A percentile compares a stretch with the other conserved stretches of the same genome.
Conservation (phyloP, 306 rosid genomes). For the Cicer cuneatum region DNA sequence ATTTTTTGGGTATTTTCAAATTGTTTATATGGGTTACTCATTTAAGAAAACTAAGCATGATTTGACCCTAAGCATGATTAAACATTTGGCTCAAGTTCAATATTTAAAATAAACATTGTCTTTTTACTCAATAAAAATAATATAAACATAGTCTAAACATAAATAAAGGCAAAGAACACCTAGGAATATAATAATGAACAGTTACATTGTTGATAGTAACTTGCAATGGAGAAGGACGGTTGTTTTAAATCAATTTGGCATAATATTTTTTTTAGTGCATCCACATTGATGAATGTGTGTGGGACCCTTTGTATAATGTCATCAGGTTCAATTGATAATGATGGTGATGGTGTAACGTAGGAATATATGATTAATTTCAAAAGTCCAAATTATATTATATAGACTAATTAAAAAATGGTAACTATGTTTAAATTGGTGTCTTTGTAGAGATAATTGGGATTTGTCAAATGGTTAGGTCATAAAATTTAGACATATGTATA, state of each 20-base stretch:
- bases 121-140: neutral
- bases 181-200: conserved; percentile 6
- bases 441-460: conserved; percentile 52
- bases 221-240: conserved; percentile 46
- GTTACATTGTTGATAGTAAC: conserved; percentile 32
- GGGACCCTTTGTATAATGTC: conserved; percentile 48
- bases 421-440: conserved; percentile 23
- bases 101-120: conserved; percentile 29
- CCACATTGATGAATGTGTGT: conserved; percentile 50
- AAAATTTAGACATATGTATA: too few relatives aligned
- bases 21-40: conserved; percentile 23
- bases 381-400: conserved; percentile 1
- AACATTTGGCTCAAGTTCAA: conserved; percentile 43
- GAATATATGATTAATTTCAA: conserved; percentile 30
- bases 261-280: conserved; percentile 45
- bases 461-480: conserved; percentile 45
- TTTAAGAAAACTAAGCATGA: conserved; percentile 35
- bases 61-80: conserved; percentile 46
- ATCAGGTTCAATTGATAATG: conserved; percentile 51
- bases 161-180: conserved; percentile 37
- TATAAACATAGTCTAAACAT: conserved; percentile 16
- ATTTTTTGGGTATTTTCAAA: conserved; percentile 3
- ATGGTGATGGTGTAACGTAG: conserved; percentile 48
- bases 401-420: conserved; percentile 3
- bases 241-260: conserved; percentile 54